Percentiles rank a stretch among this genome's conserved stretches.
phyloP scores from a whole-genome alignment of 371 early-diverging fungal genomes.

The Coemansia sp. region DNA sequence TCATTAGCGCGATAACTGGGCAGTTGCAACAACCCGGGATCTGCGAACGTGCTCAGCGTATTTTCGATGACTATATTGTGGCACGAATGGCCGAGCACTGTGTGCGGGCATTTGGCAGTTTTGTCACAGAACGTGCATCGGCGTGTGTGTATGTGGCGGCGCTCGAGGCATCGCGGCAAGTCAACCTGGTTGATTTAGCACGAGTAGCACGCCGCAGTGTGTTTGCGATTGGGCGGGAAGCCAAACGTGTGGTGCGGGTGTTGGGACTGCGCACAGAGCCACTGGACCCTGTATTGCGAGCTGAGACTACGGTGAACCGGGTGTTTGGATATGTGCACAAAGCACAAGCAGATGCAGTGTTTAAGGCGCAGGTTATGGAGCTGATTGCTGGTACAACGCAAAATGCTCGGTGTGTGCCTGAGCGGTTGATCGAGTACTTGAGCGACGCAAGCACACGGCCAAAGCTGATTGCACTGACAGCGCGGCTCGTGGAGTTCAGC shows the following conservation, averaged over 20 bases:
- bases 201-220: constrained; percentile 6
- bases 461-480: constrained; percentile 11
- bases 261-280: constrained; percentile 2
- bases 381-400: neutral
- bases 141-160: constrained; percentile 29
- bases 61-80: constrained; percentile 14
- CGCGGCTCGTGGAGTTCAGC: constrained; percentile 11
- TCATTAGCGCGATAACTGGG: neutral
- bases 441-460: neutral
- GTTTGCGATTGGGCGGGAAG: constrained; percentile 14
- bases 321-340: constrained; percentile 12
- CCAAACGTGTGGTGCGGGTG: constrained; percentile 5
- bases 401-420: neutral
- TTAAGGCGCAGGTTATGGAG: neutral
- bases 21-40: constrained; percentile 4
- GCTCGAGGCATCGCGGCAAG: constrained; percentile 4
- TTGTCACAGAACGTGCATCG: neutral
- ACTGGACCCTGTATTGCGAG: constrained; percentile 20
- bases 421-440: constrained; percentile 7
- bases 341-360: neutral
- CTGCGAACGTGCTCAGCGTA: constrained; percentile 14
- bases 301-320: constrained; percentile 25
- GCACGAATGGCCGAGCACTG: neutral
- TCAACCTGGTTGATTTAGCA: constrained; percentile 21
- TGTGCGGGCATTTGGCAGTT: constrained; percentile 14